Evolutionary conservation across 768 basidiomycete species (phyloP).

Genomic region (Tremella mesenterica): DNA sequence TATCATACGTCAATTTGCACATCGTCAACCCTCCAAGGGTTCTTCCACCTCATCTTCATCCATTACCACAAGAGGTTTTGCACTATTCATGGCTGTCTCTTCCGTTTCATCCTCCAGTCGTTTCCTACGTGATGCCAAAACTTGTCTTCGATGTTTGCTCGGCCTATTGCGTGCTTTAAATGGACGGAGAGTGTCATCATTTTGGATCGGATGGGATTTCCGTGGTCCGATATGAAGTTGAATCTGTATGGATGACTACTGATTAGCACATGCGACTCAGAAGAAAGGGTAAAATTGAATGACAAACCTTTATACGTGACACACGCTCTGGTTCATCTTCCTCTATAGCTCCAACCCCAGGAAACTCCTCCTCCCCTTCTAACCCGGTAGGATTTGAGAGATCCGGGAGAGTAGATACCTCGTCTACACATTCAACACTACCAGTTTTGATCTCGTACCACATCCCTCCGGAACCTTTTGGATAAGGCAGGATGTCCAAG

Average conservation of each 20-base stretch:
- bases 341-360: constrained; percentile 22
- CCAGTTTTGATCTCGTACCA: constrained; percentile 42
- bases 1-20: no score
- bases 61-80: no score
- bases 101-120: no score
- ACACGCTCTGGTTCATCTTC: constrained; percentile 17
- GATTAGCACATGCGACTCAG: neutral
- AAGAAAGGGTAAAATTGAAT: neutral
- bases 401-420: constrained; percentile 23
- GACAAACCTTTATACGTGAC: constrained; percentile 25
- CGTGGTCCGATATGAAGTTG: constrained; percentile 16
- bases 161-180: neutral
- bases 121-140: neutral
- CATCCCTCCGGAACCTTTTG: constrained; percentile 26
- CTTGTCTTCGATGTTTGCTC: neutral
- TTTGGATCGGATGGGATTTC: no score
- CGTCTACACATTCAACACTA: constrained; percentile 38
- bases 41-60: no score
- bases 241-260: constrained; percentile 20
- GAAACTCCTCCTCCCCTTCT: constrained; percentile 6
- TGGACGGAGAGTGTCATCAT: no score
- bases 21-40: no score
- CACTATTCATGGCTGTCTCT: no score
- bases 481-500: constrained; percentile 43
- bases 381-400: neutral